These are phyloP conservation scores for Trichoderma afroharzianum DNA, from an alignment of 2,329 filamentous ascomycete genomes.

Conservation along the genomic window DNA sequence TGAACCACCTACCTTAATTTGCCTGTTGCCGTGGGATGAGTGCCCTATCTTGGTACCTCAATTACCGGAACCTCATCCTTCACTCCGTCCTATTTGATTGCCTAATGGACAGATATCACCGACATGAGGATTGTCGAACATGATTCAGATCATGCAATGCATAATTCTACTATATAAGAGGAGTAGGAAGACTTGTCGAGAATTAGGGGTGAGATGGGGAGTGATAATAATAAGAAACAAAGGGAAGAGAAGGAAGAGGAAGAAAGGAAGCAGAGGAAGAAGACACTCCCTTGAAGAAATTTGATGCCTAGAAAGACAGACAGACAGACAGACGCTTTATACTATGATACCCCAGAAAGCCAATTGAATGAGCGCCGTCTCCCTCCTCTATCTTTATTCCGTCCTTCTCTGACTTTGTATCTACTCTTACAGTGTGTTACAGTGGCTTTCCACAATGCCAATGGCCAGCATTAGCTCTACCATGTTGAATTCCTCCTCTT, in stretches of 20 bases:
- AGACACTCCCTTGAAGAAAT: not conserved
- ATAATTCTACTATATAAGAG: not conserved
- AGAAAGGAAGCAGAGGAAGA: not conserved
- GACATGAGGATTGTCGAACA: not conserved
- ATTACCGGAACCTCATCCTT: not conserved
- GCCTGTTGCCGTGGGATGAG: not conserved
- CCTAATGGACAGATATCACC: not conserved
- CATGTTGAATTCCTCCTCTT: not conserved
- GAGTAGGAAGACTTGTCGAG: not conserved
- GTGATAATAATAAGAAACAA: not conserved
- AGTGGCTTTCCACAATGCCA: not conserved
- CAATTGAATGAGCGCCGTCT: not conserved
- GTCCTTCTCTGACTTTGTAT: not conserved
- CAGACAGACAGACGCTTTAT: not conserved
- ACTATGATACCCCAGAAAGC: slow-evolving; percentile 8
- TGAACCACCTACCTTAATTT: not conserved
- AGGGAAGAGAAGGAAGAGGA: not conserved
- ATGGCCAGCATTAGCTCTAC: not conserved
- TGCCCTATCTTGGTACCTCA: not conserved
- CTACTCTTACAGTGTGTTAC: not conserved
- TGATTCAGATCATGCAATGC: not conserved
- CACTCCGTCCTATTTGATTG: not conserved
- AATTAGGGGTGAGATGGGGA: not conserved
- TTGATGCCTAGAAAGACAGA: not conserved
- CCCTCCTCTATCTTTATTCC: not conserved